phyloP scores from a whole-genome alignment of 257 asterid species.

The Prunella vulgaris region DNA sequence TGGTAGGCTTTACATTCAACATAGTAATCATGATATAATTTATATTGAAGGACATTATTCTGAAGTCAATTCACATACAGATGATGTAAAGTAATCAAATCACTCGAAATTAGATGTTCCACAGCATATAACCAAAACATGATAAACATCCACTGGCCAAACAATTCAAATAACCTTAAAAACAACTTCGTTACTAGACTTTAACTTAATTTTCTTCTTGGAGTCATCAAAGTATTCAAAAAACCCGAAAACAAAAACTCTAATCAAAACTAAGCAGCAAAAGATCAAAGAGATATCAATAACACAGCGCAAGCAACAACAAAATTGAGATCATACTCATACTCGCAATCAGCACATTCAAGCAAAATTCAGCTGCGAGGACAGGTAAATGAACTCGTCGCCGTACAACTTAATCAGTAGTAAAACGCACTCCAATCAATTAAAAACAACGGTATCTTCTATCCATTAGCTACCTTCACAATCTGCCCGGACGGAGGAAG shows the following conservation, averaged over 20 bases:
- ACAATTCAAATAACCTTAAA: not conserved
- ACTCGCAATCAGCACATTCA: slow-evolving; percentile 12
- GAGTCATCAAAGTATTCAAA: not conserved
- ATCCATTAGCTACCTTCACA: slow-evolving; percentile 36
- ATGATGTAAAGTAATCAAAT: not conserved
- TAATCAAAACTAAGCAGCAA: not conserved
- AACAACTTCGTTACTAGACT: not conserved
- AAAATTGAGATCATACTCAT: not conserved
- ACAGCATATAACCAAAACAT: not conserved
- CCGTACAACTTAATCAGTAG: not conserved
- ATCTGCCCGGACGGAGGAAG: slow-evolving; percentile 28
- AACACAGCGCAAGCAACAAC: no score
- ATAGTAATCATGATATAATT: not conserved
- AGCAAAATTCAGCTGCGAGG: slow-evolving; percentile 13
- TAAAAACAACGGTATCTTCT: not conserved
- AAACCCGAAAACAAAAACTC: not conserved
- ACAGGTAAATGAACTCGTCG: not conserved
- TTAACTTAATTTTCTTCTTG: not conserved
- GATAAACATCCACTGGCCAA: not conserved
- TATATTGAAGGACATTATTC: not conserved
- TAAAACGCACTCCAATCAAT: not conserved
- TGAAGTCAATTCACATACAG: not conserved
- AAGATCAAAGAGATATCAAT: not conserved
- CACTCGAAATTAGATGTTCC: not conserved
- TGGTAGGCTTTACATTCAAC: not conserved